A percentile compares a stretch with the other conserved stretches of the same genome.
Conservation (phyloP, 2,329 filamentous ascomycete genomes). For the Fusarium secorum region DNA sequence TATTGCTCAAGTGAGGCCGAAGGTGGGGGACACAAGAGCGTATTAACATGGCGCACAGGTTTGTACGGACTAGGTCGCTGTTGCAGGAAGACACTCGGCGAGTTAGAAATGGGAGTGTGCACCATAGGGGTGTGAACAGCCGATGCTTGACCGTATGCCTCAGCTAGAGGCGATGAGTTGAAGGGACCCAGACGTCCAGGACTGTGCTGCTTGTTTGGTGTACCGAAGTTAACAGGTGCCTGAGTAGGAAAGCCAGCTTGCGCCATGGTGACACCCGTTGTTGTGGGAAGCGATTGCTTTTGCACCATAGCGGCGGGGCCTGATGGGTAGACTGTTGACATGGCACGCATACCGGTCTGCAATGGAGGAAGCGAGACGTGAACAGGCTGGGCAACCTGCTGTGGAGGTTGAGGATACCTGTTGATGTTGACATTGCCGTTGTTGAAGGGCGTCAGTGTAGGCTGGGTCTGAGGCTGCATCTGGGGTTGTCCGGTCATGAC, state of each 20-base stretch:
- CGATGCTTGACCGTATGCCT: conserved; percentile 63
- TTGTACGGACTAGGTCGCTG: conserved; percentile 93
- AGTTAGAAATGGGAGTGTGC: conserved; percentile 75
- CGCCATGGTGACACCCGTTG: conserved; percentile 37
- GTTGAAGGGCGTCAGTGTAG: conserved; percentile 41
- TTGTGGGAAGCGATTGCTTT: conserved; percentile 42
- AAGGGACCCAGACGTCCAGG: conserved; percentile 57
- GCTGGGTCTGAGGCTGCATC: conserved; percentile 21
- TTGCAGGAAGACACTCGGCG: conserved; percentile 85
- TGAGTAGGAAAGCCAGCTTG: conserved; percentile 42
- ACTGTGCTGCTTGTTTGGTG: conserved; percentile 62
- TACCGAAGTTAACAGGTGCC: conserved; percentile 53
- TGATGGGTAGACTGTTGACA: conserved; percentile 78
- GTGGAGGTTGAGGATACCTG: conserved; percentile 47
- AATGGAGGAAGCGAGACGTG: conserved; percentile 69
- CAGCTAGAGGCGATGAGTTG: conserved; percentile 73
- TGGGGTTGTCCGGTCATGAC: conserved; percentile 60
- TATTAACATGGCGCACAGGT: conserved; percentile 87
- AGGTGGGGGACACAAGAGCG: conserved; percentile 87
- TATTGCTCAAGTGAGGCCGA: conserved; percentile 81
- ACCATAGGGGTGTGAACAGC: conserved; percentile 63
- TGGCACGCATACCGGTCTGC: conserved; percentile 69
- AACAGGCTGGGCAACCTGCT: conserved; percentile 43
- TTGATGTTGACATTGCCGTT: conserved; percentile 46
- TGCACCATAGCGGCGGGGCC: conserved; percentile 54